Evolutionary conservation across 192 early-diverging fungal genomes (phyloP).

Genomic region (Umbelopsis vinacea): DNA sequence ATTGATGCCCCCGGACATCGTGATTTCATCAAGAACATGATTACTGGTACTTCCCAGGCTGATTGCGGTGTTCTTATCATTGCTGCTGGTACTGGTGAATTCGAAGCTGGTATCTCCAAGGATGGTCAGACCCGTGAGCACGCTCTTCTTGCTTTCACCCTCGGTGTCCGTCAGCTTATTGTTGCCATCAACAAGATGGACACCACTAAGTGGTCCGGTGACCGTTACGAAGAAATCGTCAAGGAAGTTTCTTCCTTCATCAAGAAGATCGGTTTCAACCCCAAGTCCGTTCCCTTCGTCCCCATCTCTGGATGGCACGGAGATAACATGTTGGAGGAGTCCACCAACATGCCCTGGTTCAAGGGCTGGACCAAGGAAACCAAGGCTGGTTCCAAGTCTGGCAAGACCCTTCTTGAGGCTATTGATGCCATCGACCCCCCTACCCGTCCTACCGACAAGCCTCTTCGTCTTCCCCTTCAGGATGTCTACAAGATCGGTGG

Average conservation of each 20-base stretch:
- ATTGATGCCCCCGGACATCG: conserved; percentile 99
- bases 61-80: conserved; percentile 98
- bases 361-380: conserved; percentile 95
- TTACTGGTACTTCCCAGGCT: conserved; percentile 98
- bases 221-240: conserved; percentile 94
- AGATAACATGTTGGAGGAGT: conserved; percentile 97
- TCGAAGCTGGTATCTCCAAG: conserved; percentile 96
- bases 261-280: conserved; percentile 98
- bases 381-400: conserved; percentile 68
- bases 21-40: conserved; percentile 99
- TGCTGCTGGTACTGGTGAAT: conserved; percentile 85
- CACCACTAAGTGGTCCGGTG: conserved; percentile 93
- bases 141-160: conserved; percentile 96
- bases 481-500: conserved; percentile 99
- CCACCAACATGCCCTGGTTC: conserved; percentile 95
- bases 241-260: conserved; percentile 95
- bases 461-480: conserved; percentile 96
- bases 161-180: conserved; percentile 98
- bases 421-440: conserved; percentile 96
- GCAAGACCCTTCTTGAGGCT: conserved; percentile 91
- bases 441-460: conserved; percentile 86
- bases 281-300: conserved; percentile 90
- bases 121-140: conserved; percentile 99
- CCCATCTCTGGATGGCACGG: conserved; percentile 99
- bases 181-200: conserved; percentile 99